These are phyloP conservation scores for Setaria viridis DNA, from an alignment of 202 grass and related monocot species.

Conservation along the genomic window DNA sequence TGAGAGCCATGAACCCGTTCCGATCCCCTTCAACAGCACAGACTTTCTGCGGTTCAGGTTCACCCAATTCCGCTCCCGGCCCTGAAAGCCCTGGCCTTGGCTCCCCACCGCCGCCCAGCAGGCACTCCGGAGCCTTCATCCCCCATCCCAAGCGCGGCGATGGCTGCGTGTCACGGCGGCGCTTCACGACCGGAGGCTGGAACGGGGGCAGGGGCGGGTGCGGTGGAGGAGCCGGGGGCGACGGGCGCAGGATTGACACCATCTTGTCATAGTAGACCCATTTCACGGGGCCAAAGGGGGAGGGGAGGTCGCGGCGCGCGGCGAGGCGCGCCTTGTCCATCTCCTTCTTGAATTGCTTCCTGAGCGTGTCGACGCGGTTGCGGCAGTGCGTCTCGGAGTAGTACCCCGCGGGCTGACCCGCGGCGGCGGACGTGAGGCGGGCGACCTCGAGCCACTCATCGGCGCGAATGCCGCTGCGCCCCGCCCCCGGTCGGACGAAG, in stretches of 20 bases:
- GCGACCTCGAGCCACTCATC: slow-evolving; percentile 85
- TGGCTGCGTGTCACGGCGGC: slow-evolving; percentile 50
- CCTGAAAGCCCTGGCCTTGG: slow-evolving; percentile 44
- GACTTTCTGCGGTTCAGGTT: slow-evolving; percentile 2
- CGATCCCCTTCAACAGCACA: slow-evolving; percentile 3
- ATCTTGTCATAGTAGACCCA: slow-evolving; percentile 91
- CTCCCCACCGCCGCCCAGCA: slow-evolving; percentile 47
- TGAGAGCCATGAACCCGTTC: slow-evolving; percentile 52
- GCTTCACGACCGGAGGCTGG: slow-evolving; percentile 37
- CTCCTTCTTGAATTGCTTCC: slow-evolving; percentile 88
- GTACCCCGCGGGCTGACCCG: slow-evolving; percentile 32
- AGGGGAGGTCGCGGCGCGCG: slow-evolving; percentile 31
- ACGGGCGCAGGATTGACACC: slow-evolving; percentile 54
- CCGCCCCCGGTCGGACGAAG: slow-evolving; percentile 64
- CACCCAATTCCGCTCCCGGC: slow-evolving; percentile 46
- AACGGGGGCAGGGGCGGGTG: neutral
- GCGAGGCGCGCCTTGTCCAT: slow-evolving; percentile 55
- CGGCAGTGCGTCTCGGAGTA: slow-evolving; percentile 77
- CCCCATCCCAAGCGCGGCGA: slow-evolving; percentile 63
- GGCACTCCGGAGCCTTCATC: slow-evolving; percentile 51
- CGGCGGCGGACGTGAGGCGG: slow-evolving; percentile 43
- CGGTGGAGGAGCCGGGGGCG: neutral
- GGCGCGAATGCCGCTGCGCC: slow-evolving; percentile 63
- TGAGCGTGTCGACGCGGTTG: slow-evolving; percentile 83
- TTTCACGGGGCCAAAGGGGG: slow-evolving; percentile 26